phyloP scores from a whole-genome alignment of 164 flowering plant species.

The Taxillus chinensis region DNA sequence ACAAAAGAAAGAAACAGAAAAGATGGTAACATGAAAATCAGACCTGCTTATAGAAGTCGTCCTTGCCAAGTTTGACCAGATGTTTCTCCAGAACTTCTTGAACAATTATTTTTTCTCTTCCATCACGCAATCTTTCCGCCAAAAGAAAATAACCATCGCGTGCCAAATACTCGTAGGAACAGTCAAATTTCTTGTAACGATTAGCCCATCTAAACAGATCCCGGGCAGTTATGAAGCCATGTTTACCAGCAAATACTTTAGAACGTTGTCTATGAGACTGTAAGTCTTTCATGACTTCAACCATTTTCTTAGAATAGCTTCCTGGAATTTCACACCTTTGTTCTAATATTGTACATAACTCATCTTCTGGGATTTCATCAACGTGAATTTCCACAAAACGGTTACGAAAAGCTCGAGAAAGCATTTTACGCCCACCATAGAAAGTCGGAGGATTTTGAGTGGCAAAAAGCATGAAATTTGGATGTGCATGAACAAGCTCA shows the following conservation, averaged over 20 bases:
- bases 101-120: conserved; percentile 57
- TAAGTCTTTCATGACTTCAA: conserved; percentile 90
- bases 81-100: conserved; percentile 59
- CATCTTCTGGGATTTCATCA: conserved; percentile 88
- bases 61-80: conserved; percentile 40
- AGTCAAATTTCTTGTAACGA: conserved; percentile 48
- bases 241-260: conserved; percentile 94
- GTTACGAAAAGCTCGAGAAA: conserved; percentile 93
- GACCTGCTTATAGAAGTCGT: conserved; percentile 56
- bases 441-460: conserved; percentile 94
- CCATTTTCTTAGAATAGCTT: conserved; percentile 74
- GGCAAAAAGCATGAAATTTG: conserved; percentile 96
- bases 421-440: conserved; percentile 95
- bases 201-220: conserved; percentile 96
- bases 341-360: conserved; percentile 53
- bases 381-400: conserved; percentile 97
- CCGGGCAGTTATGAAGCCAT: conserved; percentile 92
- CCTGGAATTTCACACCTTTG: conserved; percentile 52
- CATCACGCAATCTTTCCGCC: conserved; percentile 82
- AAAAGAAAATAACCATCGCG: conserved; percentile 79
- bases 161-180: conserved; percentile 68
- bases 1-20: too few species aligned
- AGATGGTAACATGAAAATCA: neutral
- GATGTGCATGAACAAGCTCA: conserved; percentile 72
- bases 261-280: conserved; percentile 79